Percentiles rank a stretch among this genome's conserved stretches.
Conservation (phyloP, 768 basidiomycete genomes). For the Trametes gibbosa region DNA sequence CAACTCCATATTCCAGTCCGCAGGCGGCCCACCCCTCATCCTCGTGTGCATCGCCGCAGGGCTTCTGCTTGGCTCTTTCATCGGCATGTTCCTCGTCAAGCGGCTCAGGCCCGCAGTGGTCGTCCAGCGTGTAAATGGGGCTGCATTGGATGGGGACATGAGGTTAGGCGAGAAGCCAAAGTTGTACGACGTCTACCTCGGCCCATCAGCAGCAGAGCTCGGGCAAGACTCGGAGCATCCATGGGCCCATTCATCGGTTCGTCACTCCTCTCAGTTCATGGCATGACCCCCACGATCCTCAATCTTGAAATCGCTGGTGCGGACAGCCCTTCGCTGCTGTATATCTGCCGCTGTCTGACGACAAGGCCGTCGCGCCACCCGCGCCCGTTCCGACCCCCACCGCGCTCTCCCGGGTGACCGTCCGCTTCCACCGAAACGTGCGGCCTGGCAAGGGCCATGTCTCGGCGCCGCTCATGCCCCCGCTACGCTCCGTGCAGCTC, state of each 20-base stretch:
- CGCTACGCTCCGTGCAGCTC: slow-evolving; percentile 14
- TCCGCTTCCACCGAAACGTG: not conserved
- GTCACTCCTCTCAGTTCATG: not conserved
- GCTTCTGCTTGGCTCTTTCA: slow-evolving; percentile 20
- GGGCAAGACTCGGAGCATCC: not conserved
- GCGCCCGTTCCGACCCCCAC: not conserved
- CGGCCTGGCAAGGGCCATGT: not conserved
- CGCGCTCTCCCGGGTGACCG: not conserved
- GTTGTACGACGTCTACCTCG: slow-evolving; percentile 14
- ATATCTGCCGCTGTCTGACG: not conserved
- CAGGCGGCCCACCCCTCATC: slow-evolving; percentile 23
- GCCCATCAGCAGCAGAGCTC: not conserved
- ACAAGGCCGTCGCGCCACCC: not conserved
- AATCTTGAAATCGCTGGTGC: too few species aligned
- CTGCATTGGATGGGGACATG: not conserved
- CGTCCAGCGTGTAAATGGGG: not conserved
- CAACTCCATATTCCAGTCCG: slow-evolving; percentile 17
- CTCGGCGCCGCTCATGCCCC: not conserved
- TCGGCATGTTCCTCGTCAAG: slow-evolving; percentile 17
- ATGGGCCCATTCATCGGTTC: not conserved
- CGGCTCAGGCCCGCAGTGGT: slow-evolving; percentile 18
- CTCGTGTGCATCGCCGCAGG: slow-evolving; percentile 25
- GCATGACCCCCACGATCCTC: not conserved
- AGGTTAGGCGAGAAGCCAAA: slow-evolving; percentile 16
- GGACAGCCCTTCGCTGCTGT: slow-evolving; percentile 14